Evolutionary conservation across 139 green algal genomes (phyloP).

Genomic region (Closterium sp.): DNA sequence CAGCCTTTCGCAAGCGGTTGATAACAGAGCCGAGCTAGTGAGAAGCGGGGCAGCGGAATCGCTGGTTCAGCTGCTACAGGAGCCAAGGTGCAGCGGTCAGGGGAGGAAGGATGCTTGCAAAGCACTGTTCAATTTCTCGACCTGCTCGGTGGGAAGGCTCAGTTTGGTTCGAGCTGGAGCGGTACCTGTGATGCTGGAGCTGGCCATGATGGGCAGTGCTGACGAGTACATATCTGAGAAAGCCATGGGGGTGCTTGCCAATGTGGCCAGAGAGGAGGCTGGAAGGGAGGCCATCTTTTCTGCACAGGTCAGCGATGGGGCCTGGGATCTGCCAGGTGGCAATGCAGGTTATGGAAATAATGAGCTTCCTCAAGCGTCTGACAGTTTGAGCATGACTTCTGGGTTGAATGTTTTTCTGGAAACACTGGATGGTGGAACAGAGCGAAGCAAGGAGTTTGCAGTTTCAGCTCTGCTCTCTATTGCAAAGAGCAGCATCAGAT

Average conservation of each 20-base stretch:
- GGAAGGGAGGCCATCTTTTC: neutral
- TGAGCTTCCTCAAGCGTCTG: neutral
- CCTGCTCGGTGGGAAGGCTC: neutral
- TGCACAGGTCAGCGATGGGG: neutral
- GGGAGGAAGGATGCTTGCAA: neutral
- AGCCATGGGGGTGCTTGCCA: neutral
- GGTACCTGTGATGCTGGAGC: neutral
- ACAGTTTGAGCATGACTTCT: neutral
- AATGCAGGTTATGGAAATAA: neutral
- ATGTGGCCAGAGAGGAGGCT: neutral
- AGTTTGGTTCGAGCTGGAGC: neutral
- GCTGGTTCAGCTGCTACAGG: neutral
- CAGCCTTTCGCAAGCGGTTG: neutral
- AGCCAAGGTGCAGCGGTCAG: neutral
- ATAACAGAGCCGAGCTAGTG: neutral
- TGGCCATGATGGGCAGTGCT: neutral
- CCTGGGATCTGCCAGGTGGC: neutral
- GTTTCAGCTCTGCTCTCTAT: neutral
- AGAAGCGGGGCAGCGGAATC: neutral
- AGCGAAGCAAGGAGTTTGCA: neutral
- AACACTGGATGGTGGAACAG: neutral
- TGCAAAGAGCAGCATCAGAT: neutral
- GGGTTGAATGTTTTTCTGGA: neutral
- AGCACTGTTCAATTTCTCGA: neutral
- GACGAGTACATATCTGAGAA: neutral